Evolutionary conservation across 177 flowering plant genomes (phyloP), one percentile per base, ranked within the genome.

Genomic region (Vitis hybrid): DNA sequence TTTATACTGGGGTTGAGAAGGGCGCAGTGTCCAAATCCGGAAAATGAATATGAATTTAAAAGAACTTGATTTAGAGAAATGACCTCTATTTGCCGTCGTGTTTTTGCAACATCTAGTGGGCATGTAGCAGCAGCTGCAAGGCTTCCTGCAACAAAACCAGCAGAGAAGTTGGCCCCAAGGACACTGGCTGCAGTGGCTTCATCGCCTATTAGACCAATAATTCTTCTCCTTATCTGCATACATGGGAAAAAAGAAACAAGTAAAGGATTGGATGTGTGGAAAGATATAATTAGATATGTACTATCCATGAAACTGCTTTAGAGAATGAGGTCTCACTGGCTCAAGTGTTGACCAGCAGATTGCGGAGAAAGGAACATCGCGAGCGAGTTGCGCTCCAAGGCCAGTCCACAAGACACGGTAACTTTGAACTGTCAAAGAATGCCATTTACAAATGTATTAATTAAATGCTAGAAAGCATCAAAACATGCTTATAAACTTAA

Each of bases 121-220:
- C 98, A 93, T 34, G 99, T 96, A 52, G 86, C 95, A 55, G 95
- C 95, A 76, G 99, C 98, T 76, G 99, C 95, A 78, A 96, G 79
- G 72, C 86, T 86, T 66, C 99, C 99, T 19, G 98, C 98, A 59
- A 91, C 80, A 81, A 93, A 91, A 68, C 97, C 98, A 72, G 97
- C 97, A 67, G 91, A 75, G 73, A 96, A 96, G 67, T 93, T 96
- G 34, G 95, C 93, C 63, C 90, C 95, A 32, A 96, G 70, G 32
- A 93, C 72, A 71, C 81, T 86, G 57, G 79, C 69, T 13, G 82
- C 91, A 74, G 72, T 81, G 30, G 90, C 82, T 71, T 86, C 88
- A 64, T 91, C 95, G 68, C 88, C 91, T 61, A 83, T 69, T 18
- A 85, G 18, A 62, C 80, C 74, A 64, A 91, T 82, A 60, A 91